Evolutionary conservation across 106 monocot genomes (phyloP).

Genomic region (Alisma plantagoaquatica): DNA sequence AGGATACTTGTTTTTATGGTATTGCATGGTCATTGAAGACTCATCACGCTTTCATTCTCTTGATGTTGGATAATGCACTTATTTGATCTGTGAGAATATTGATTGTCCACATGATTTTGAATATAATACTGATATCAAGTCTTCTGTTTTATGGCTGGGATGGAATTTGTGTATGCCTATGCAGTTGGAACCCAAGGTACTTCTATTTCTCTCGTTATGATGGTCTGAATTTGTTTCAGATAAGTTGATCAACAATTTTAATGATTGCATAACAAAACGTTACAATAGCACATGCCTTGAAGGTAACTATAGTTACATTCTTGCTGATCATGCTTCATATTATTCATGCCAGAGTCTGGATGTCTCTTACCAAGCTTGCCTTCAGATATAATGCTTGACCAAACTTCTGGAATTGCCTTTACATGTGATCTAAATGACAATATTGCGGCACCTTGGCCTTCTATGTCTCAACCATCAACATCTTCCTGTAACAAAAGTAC

Average conservation of each 20-base stretch:
- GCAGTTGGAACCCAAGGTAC: constrained; percentile 81
- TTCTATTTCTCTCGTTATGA: too few relatives aligned
- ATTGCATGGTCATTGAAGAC: background rate
- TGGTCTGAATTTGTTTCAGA: too few relatives aligned
- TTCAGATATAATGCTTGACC: constrained; percentile 88
- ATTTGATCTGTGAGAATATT: constrained; percentile 1
- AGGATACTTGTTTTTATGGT: background rate
- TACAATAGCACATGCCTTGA: too few relatives aligned
- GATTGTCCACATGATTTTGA: background rate
- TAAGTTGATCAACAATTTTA: too few relatives aligned
- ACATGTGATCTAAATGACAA: constrained; percentile 99
- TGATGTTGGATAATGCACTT: too few relatives aligned
- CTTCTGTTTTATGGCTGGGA: constrained; percentile 5
- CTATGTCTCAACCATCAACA: constrained; percentile 34
- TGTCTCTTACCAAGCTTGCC: constrained; percentile 93
- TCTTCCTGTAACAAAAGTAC: constrained; percentile 94
- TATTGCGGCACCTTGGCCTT: constrained; percentile 98
- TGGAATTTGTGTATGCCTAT: constrained; percentile 10
- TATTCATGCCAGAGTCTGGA: constrained; percentile 77
- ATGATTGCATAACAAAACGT: too few relatives aligned
- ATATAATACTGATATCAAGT: constrained; percentile 8
- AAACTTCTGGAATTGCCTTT: constrained; percentile 74
- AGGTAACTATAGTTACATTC: too few relatives aligned
- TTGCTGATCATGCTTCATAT: too few relatives aligned
- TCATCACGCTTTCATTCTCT: too few relatives aligned